These are phyloP conservation scores for Paramecium sexaurelia DNA, from an alignment of 73 alveolate species.

Conservation along the genomic window DNA sequence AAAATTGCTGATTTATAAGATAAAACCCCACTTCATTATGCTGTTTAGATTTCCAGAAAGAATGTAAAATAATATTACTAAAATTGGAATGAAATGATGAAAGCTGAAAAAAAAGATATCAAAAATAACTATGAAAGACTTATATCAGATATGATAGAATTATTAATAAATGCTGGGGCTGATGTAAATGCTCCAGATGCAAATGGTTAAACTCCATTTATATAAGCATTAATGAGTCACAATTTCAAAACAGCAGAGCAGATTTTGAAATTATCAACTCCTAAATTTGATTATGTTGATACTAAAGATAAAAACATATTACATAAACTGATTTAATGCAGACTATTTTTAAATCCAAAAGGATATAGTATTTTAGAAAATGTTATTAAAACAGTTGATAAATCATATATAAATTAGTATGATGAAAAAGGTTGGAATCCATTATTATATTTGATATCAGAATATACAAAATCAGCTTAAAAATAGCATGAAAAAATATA, in stretches of 20 bases:
- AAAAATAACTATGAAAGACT: slow-evolving; percentile 71
- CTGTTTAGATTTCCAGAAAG: slow-evolving; percentile 68
- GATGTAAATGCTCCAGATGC: slow-evolving; percentile 78
- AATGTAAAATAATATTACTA: slow-evolving; percentile 44
- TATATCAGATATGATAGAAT: slow-evolving; percentile 60
- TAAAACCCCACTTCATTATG: slow-evolving; percentile 87
- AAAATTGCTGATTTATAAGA: slow-evolving; percentile 90
- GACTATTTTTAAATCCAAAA: background rate
- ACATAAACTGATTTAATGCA: background rate
- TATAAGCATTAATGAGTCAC: background rate
- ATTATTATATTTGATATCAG: background rate
- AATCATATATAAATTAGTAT: background rate
- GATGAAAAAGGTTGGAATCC: slow-evolving; percentile 48
- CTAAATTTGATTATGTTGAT: background rate
- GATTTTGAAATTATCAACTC: background rate
- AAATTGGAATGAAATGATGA: slow-evolving; percentile 20
- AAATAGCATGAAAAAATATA: background rate
- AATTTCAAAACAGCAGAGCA: background rate
- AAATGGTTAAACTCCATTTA: slow-evolving; percentile 80
- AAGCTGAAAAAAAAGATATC: slow-evolving; percentile 59
- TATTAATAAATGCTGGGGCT: slow-evolving; percentile 77
- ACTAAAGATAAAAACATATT: background rate
- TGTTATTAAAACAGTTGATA: background rate
- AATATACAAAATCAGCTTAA: background rate
- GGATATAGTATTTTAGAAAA: background rate